Evolutionary conservation across 441 rosid genomes (phyloP).

Genomic region (Pelargonium cotyledonis): DNA sequence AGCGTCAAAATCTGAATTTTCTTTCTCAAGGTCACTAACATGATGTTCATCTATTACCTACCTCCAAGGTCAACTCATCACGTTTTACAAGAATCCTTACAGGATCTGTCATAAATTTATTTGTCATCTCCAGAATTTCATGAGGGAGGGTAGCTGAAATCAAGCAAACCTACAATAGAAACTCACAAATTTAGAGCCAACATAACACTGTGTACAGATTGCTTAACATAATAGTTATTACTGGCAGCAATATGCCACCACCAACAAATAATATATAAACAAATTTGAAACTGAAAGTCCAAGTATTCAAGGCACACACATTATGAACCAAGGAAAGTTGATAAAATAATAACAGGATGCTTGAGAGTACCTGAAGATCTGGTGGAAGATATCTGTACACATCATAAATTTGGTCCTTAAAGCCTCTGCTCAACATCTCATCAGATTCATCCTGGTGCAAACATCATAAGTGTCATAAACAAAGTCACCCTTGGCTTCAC

Average conservation of each 20-base stretch:
- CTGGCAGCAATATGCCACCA: background rate
- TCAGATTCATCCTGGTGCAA: slow-evolving; percentile 66
- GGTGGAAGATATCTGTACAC: slow-evolving; percentile 97
- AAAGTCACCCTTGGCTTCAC: background rate
- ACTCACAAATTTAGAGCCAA: background rate
- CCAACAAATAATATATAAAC: background rate
- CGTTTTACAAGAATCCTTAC: slow-evolving; percentile 94
- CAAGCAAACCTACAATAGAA: slow-evolving; percentile 48
- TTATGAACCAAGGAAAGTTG: too few species aligned
- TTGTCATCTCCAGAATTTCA: slow-evolving; percentile 91
- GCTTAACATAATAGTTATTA: background rate
- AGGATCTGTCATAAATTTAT: slow-evolving; percentile 96
- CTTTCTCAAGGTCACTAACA: background rate
- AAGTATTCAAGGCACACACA: too few species aligned
- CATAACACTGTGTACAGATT: background rate
- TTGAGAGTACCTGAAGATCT: slow-evolving; percentile 67
- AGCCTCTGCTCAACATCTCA: slow-evolving; percentile 98
- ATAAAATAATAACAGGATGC: too few species aligned
- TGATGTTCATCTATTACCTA: slow-evolving; percentile 21
- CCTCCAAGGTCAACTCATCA: slow-evolving; percentile 98
- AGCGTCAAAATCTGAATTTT: slow-evolving; percentile 8
- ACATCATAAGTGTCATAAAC: background rate
- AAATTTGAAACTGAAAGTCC: slow-evolving; percentile 9
- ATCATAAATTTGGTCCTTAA: slow-evolving; percentile 95
- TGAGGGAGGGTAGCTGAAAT: slow-evolving; percentile 97